Evolutionary conservation across 2,329 filamentous ascomycete genomes (phyloP).

Genomic region (Penicillium fuscoglaucum): DNA sequence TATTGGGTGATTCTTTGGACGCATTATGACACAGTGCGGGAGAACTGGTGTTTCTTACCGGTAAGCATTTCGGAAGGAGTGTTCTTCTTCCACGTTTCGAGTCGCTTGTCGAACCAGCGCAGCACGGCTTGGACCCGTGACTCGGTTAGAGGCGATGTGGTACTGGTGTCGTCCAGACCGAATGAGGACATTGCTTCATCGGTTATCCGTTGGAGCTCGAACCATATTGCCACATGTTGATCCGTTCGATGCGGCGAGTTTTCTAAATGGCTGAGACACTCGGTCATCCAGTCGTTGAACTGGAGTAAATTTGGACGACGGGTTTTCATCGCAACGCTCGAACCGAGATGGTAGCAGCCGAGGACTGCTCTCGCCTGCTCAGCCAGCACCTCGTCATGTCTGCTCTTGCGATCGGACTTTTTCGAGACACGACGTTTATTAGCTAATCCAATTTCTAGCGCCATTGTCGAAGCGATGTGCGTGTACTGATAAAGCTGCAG

Average conservation of each 20-base stretch:
- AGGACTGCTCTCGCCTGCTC: slow-evolving; percentile 38
- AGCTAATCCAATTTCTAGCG: slow-evolving; percentile 45
- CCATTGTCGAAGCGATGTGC: slow-evolving; percentile 55
- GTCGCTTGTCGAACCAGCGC: slow-evolving; percentile 39
- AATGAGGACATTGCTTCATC: slow-evolving; percentile 40
- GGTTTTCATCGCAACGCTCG: slow-evolving; percentile 40
- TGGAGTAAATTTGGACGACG: slow-evolving; percentile 37
- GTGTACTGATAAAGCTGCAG: slow-evolving; percentile 55
- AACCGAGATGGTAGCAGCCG: slow-evolving; percentile 37
- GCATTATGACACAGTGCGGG: background rate
- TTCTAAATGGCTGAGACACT: slow-evolving; percentile 34
- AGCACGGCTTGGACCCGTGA: slow-evolving; percentile 37
- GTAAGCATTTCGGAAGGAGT: slow-evolving; percentile 31
- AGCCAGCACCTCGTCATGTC: slow-evolving; percentile 33
- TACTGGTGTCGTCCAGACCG: slow-evolving; percentile 38
- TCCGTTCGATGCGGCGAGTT: slow-evolving; percentile 33
- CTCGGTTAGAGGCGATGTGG: slow-evolving; percentile 33
- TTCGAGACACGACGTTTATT: slow-evolving; percentile 32
- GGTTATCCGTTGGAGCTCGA: slow-evolving; percentile 36
- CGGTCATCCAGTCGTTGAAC: slow-evolving; percentile 40
- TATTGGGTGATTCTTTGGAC: background rate
- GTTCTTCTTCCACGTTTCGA: slow-evolving; percentile 36
- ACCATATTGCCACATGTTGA: slow-evolving; percentile 36
- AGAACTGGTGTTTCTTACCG: slow-evolving; percentile 19
- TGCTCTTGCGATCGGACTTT: slow-evolving; percentile 18